Evolutionary conservation across 768 basidiomycete species (phyloP).

Genomic region (Collybiopsis luxurians): DNA sequence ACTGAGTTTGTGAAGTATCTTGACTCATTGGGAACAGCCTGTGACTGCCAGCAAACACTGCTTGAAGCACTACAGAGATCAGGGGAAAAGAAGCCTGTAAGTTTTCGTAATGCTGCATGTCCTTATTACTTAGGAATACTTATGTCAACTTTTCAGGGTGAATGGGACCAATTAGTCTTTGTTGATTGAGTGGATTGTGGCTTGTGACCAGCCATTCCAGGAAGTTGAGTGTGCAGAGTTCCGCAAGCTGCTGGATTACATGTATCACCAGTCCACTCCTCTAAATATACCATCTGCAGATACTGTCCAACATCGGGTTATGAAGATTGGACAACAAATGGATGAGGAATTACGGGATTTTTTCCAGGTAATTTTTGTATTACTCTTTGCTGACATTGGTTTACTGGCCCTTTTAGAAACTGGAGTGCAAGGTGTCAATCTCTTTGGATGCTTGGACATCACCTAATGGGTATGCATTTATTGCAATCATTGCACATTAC

Average conservation of each 20-base stretch:
- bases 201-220: constrained; percentile 12
- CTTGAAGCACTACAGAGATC: not conserved
- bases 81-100: not conserved
- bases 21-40: not conserved
- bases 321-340: constrained; percentile 5
- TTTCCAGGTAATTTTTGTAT: not conserved
- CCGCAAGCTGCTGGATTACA: constrained; percentile 4
- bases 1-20: not conserved
- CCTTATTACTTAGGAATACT: not conserved
- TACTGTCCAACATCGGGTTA: constrained; percentile 9
- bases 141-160: not conserved
- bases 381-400: not conserved
- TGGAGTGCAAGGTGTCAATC: not conserved
- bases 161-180: constrained; percentile 9
- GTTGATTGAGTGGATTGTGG: constrained; percentile 11
- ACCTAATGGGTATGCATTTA: constrained; percentile 9
- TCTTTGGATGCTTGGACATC: constrained; percentile 15
- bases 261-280: not conserved
- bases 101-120: not conserved
- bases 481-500: constrained; percentile 13
- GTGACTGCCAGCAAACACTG: not conserved
- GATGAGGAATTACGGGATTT: not conserved
- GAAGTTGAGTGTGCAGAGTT: constrained; percentile 9
- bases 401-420: not conserved
- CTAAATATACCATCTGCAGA: constrained; percentile 7